A percentile compares a stretch with the other conserved stretches of the same genome.
phyloP scores from a whole-genome alignment of 768 basidiomycete genomes.

The Tubosaeta sp. region DNA sequence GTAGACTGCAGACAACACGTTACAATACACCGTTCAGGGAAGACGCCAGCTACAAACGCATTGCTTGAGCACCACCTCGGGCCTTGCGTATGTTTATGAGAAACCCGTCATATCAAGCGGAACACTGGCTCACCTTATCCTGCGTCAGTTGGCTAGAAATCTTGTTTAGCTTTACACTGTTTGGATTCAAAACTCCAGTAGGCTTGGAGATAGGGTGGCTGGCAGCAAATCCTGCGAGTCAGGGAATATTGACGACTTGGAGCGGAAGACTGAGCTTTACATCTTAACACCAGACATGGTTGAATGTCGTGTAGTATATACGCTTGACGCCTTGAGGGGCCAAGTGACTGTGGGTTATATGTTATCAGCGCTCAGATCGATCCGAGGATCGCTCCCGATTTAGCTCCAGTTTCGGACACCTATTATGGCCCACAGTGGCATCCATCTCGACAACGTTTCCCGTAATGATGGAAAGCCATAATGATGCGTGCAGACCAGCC shows the following conservation, averaged over 20 bases:
- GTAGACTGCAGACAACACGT: slow-evolving; percentile 44
- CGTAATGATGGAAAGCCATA: no score
- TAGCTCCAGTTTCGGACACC: not conserved
- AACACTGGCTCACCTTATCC: slow-evolving; percentile 53
- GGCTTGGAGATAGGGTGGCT: slow-evolving; percentile 20
- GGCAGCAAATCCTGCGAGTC: not conserved
- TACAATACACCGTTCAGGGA: not conserved
- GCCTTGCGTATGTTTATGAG: slow-evolving; percentile 31
- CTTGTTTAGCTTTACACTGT: slow-evolving; percentile 60
- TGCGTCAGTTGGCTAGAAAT: slow-evolving; percentile 72
- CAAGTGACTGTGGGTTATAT: not conserved
- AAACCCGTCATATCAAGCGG: not conserved
- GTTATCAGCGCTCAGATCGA: not conserved
- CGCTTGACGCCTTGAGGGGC: not conserved
- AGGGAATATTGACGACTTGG: not conserved
- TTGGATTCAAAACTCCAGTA: slow-evolving; percentile 15
- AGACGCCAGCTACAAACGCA: slow-evolving; percentile 53
- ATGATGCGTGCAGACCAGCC: no score
- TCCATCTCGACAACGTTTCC: no score
- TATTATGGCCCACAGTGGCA: not conserved
- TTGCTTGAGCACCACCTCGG: slow-evolving; percentile 78
- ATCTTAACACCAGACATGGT: slow-evolving; percentile 61
- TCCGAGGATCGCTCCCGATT: not conserved
- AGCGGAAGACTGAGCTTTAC: slow-evolving; percentile 31
- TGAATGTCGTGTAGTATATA: not conserved